phyloP scores from a whole-genome alignment of 768 basidiomycete species.

The Tremella yokohamensis region DNA sequence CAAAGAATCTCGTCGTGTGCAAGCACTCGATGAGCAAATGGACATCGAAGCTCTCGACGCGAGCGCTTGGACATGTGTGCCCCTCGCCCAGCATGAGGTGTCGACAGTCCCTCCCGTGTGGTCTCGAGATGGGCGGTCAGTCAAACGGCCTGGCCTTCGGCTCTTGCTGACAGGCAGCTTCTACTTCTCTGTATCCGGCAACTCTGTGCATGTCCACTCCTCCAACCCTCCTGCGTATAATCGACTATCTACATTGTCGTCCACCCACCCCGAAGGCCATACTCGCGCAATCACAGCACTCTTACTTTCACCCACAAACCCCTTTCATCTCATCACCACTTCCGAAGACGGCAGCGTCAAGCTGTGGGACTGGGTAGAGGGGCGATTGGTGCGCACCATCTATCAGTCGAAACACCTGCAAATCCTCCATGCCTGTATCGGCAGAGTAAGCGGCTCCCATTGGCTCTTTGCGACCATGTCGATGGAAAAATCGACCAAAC shows the following conservation, averaged over 20 bases:
- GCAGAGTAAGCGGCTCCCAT: constrained; percentile 33
- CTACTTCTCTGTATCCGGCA: constrained; percentile 81
- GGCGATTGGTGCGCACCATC: constrained; percentile 69
- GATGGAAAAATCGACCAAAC: constrained; percentile 3
- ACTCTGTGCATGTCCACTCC: constrained; percentile 81
- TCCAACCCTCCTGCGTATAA: constrained; percentile 76
- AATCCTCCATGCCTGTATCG: constrained; percentile 37
- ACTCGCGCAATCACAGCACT: constrained; percentile 67
- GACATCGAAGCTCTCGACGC: too few species aligned
- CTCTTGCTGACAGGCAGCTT: constrained; percentile 56
- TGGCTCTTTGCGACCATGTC: constrained; percentile 30
- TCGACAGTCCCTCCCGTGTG: constrained; percentile 63
- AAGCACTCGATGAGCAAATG: neutral
- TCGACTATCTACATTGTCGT: constrained; percentile 63
- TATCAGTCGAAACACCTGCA: constrained; percentile 59
- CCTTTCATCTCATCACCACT: constrained; percentile 82
- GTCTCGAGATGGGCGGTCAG: constrained; percentile 81
- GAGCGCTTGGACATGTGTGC: constrained; percentile 29
- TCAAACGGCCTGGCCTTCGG: neutral
- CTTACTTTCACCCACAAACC: constrained; percentile 75
- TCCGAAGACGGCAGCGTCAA: constrained; percentile 78
- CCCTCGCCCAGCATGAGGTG: constrained; percentile 39
- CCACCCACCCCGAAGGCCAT: constrained; percentile 49
- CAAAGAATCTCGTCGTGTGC: neutral
- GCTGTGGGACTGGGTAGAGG: constrained; percentile 93